A percentile compares a stretch with the other conserved stretches of the same genome.
phyloP scores from a whole-genome alignment of 306 rosid genomes.

The Citrullus colocynthis region DNA sequence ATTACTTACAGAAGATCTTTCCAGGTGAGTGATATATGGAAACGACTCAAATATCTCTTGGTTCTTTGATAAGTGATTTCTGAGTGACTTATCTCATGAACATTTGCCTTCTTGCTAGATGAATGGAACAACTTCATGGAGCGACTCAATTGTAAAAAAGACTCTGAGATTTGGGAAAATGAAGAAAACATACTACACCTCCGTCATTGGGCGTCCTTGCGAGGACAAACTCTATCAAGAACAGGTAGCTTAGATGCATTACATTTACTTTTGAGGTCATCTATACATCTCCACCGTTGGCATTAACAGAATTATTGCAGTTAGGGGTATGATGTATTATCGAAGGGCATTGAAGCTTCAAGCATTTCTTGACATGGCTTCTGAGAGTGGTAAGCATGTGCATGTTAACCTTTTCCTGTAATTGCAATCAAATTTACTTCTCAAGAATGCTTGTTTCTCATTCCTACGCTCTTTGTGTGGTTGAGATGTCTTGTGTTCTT shows the following conservation, averaged over 20 bases:
- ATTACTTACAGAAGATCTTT: slow-evolving; percentile 88
- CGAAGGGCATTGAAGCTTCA: slow-evolving; percentile 93
- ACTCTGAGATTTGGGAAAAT: slow-evolving; percentile 71
- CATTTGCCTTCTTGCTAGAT: slow-evolving; percentile 34
- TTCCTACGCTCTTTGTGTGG: background rate
- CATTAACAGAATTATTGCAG: slow-evolving; percentile 31
- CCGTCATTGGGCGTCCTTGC: slow-evolving; percentile 91
- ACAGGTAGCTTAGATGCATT: slow-evolving; percentile 43
- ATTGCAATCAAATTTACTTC: background rate
- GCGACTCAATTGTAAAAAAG: slow-evolving; percentile 71
- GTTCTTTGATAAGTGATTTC: slow-evolving; percentile 10
- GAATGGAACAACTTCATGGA: slow-evolving; percentile 99
- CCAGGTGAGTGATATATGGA: slow-evolving; percentile 51
- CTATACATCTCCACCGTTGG: slow-evolving; percentile 9
- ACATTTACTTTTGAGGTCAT: slow-evolving; percentile 12
- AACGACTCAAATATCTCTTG: slow-evolving; percentile 3
- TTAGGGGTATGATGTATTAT: slow-evolving; percentile 98
- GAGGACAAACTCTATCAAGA: slow-evolving; percentile 95
- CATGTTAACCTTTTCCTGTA: slow-evolving; percentile 3
- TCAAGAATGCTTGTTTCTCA: background rate
- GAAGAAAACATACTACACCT: slow-evolving; percentile 79
- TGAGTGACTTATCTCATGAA: slow-evolving; percentile 1
- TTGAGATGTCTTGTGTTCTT: background rate
- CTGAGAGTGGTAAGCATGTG: slow-evolving; percentile 50
- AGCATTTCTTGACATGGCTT: slow-evolving; percentile 98